phyloP scores from a whole-genome alignment of 352 stramenopile genomes.

The Thraustotheca clavata region DNA sequence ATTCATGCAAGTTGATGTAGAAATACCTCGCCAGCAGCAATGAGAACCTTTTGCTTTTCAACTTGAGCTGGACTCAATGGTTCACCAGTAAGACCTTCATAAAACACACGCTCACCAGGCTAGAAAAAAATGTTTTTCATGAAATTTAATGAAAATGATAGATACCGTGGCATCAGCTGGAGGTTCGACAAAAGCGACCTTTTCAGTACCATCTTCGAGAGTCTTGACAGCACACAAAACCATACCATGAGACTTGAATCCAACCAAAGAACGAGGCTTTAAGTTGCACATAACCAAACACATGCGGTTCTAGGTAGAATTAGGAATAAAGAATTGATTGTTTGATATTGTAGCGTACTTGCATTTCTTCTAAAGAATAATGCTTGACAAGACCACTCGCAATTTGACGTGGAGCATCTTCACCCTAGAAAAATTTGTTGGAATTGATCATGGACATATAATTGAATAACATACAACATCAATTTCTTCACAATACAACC shows the following conservation, averaged over 20 bases:
- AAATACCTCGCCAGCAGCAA: slow-evolving; percentile 38
- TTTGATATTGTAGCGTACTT: not conserved
- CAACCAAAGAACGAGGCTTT: slow-evolving; percentile 83
- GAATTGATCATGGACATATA: not conserved
- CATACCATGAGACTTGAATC: slow-evolving; percentile 89
- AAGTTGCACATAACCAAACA: slow-evolving; percentile 88
- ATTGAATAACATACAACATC: slow-evolving; percentile 45
- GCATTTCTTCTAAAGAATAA: slow-evolving; percentile 82
- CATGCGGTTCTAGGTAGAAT: slow-evolving; percentile 38
- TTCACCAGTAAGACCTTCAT: slow-evolving; percentile 54
- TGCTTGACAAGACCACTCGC: slow-evolving; percentile 74
- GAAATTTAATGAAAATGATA: no score
- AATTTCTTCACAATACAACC: slow-evolving; percentile 88
- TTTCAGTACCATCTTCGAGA: slow-evolving; percentile 62
- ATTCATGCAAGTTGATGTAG: not conserved
- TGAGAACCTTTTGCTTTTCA: slow-evolving; percentile 85
- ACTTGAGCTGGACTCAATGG: slow-evolving; percentile 72
- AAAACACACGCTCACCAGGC: slow-evolving; percentile 66
- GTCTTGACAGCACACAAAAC: slow-evolving; percentile 77
- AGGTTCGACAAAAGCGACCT: slow-evolving; percentile 77
- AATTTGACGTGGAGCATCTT: slow-evolving; percentile 78
- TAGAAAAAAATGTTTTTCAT: slow-evolving; percentile 1
- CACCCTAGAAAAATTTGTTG: slow-evolving; percentile 28
- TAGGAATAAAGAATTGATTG: not conserved
- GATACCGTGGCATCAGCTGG: slow-evolving; percentile 48